Percentiles rank a stretch among this genome's conserved stretches.
Conservation (phyloP, 2,329 filamentous ascomycete genomes). For the Pseudopyrenochaeta lycopersici region DNA sequence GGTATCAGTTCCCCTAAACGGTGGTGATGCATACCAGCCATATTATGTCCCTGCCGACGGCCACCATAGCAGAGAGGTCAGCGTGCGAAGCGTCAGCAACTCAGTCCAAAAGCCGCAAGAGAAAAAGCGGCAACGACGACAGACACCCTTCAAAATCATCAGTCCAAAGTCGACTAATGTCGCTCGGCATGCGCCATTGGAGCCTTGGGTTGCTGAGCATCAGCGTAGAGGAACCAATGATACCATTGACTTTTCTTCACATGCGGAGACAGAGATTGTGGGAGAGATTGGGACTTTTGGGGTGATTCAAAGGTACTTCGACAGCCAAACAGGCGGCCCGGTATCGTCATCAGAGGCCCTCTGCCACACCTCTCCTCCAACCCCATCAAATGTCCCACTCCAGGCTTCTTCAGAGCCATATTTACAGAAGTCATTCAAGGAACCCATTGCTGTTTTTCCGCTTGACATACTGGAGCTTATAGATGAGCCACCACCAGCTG, state of each 20-base stretch:
- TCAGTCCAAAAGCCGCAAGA: constrained; percentile 14
- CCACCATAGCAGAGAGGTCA: constrained; percentile 15
- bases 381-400: constrained; percentile 18
- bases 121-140: constrained; percentile 35
- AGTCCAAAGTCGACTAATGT: constrained; percentile 7
- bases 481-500: constrained; percentile 23
- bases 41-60: constrained; percentile 6
- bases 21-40: constrained; percentile 19
- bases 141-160: constrained; percentile 35
- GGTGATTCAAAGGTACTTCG: constrained; percentile 42
- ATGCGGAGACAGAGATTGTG: constrained; percentile 31
- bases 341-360: constrained; percentile 14
- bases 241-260: constrained; percentile 27
- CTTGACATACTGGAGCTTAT: constrained; percentile 22
- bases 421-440: constrained; percentile 6
- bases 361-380: constrained; percentile 20
- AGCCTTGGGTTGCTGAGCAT: constrained; percentile 38
- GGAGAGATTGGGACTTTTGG: constrained; percentile 35
- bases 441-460: constrained; percentile 22
- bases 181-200: constrained; percentile 34
- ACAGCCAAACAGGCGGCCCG: constrained; percentile 29
- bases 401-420: constrained; percentile 15
- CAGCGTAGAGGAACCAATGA: constrained; percentile 29
- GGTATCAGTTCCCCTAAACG: constrained; percentile 23
- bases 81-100: constrained; percentile 14